Base-by-base conservation (phyloP, 2,329 filamentous ascomycete species). In the Fusarium tanahbumbuense region DNA sequence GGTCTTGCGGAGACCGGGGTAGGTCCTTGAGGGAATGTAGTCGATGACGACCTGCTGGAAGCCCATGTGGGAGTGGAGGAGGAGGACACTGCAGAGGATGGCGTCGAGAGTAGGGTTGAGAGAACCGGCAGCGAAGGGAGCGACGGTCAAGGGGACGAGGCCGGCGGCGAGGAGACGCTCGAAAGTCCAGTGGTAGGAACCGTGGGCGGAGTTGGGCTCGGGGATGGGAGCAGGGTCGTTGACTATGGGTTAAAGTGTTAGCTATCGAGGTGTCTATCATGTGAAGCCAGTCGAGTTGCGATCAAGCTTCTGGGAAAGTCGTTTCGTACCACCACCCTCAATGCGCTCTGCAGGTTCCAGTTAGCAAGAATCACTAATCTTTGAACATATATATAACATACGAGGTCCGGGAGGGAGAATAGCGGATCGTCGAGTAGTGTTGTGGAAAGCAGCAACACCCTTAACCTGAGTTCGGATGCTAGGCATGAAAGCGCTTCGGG, bases 181-280 rank as follows among this genome's bases (percentile, higher is more conserved):
- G 78, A 97, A 97, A 65, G 92, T 93, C 96, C 96, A 99, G 88
- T 99, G 96, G 86, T 98, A 99, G 82, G 92, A 97, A 76, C 96
- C 96, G 84, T 99, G 93, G 59, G 89, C 85, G 44, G 95, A 90
- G 74, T 87, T 89, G 56, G 93, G 83, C 23, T 88, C 79, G 47
- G 94, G 94, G 25, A 97, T 82, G 41, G 88, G 89, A 32, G 88
- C 92, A 59, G 96, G 89, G 78, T 98, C 94, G 83, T 99, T 99
- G 79, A 94, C 93, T 92, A 7, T 42, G 3, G 49, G 22, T 49
- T 25, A 34, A 58, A 70, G 28, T 68, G 48, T 66, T 23, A 66
- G 63, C 41, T 61, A 55, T 46, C 23, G 6, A 60, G 56, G 41
- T 28, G 20, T 47, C 42, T 67, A 65, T 72, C 72, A 72, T 70